A percentile compares a stretch with the other conserved stretches of the same genome.
Evolutionary conservation across 768 basidiomycete species (phyloP).

Genomic region (Auricularia sp.): DNA sequence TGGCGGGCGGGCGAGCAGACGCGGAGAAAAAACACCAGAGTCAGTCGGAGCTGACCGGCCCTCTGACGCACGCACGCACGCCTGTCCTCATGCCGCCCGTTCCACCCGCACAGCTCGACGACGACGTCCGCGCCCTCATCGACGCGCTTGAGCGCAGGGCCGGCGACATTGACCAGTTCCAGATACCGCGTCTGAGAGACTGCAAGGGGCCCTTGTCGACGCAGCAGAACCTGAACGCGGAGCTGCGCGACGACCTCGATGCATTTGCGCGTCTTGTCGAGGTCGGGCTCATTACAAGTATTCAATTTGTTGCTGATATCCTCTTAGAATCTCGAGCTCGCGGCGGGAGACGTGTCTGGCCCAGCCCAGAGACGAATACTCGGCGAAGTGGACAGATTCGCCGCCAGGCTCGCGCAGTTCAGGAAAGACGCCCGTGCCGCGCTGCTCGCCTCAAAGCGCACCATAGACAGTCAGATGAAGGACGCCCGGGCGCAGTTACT

Average conservation of each 20-base stretch:
- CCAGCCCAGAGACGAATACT: background rate
- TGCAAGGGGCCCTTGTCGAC: constrained; percentile 59
- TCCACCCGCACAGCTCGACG: constrained; percentile 37
- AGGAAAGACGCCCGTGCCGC: constrained; percentile 57
- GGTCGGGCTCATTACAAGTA: constrained; percentile 24
- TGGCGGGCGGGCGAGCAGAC: background rate
- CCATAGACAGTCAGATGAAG: constrained; percentile 49
- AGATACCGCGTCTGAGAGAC: constrained; percentile 60
- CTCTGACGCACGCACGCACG: background rate
- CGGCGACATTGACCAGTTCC: constrained; percentile 54
- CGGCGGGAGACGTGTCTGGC: constrained; percentile 46
- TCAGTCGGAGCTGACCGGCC: background rate
- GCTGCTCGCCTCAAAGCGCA: constrained; percentile 59
- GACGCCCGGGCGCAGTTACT: constrained; percentile 14
- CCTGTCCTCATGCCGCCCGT: constrained; percentile 49
- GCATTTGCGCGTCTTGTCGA: constrained; percentile 55
- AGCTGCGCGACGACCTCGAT: constrained; percentile 69
- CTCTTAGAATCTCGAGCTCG: constrained; percentile 51
- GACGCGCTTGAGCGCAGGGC: constrained; percentile 43
- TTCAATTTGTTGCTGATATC: constrained; percentile 4
- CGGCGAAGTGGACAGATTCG: constrained; percentile 7
- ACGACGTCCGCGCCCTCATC: constrained; percentile 41
- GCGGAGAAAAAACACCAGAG: background rate
- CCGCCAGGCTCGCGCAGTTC: constrained; percentile 30
- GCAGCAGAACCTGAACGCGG: constrained; percentile 66